Percentiles rank a stretch among this genome's conserved stretches.
phyloP scores from a whole-genome alignment of 192 early-diverging fungal species.

The Linnemannia zychae region DNA sequence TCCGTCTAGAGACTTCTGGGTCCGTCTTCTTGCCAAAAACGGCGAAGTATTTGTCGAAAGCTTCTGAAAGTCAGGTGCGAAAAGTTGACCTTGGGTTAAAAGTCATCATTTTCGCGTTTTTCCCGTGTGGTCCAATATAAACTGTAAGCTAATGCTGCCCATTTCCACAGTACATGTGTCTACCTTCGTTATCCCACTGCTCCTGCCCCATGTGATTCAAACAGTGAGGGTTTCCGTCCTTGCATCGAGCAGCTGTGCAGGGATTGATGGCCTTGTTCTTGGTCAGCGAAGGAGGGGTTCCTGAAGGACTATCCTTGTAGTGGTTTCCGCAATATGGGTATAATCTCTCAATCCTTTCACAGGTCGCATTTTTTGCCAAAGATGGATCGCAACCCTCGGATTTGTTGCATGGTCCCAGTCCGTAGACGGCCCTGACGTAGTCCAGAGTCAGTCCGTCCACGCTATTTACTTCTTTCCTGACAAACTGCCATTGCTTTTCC shows the following conservation, averaged over 20 bases:
- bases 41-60: conserved; percentile 18
- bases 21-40: neutral
- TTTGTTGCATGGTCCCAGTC: conserved; percentile 4
- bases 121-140: neutral
- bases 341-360: neutral
- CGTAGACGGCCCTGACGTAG: conserved; percentile 35
- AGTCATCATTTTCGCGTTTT: neutral
- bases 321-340: conserved; percentile 40
- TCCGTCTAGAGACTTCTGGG: conserved; percentile 7
- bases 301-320: neutral
- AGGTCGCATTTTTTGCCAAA: neutral
- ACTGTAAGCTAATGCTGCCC: neutral
- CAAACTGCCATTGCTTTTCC: conserved; percentile 38
- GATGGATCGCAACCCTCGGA: no score
- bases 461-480: conserved; percentile 18
- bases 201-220: conserved; percentile 51
- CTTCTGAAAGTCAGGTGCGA: conserved; percentile 7
- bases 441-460: conserved; percentile 25
- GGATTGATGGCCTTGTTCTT: neutral
- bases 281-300: neutral
- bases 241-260: conserved; percentile 31
- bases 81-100: neutral
- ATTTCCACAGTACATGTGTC: neutral
- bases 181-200: conserved; percentile 56
- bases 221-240: conserved; percentile 55